A percentile compares a stretch with the other conserved stretches of the same genome.
Evolutionary conservation across 306 rosid species (phyloP).

Genomic region (Castanea crenata): DNA sequence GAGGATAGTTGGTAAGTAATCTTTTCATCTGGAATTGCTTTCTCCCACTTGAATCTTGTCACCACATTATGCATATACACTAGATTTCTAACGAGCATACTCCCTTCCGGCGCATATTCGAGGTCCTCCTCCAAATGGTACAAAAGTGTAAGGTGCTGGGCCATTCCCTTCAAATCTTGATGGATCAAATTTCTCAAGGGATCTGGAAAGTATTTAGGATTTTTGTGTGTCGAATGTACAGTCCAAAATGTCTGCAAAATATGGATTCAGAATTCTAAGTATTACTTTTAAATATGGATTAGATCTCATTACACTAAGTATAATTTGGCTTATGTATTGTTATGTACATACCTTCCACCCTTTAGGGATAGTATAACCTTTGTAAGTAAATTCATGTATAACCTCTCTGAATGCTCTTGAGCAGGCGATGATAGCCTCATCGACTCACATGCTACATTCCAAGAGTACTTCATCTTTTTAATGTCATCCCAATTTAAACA

Average conservation of each 20-base stretch:
- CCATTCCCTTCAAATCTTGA: conserved; percentile 40
- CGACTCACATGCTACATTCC: conserved; percentile 45
- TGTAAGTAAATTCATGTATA: conserved; percentile 21
- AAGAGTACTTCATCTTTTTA: conserved; percentile 39
- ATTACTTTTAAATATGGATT: too few species aligned
- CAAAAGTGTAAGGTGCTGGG: conserved; percentile 29
- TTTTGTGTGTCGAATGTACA: too few species aligned
- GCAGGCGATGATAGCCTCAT: conserved; percentile 44
- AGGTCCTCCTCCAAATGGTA: conserved; percentile 44
- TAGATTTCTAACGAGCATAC: conserved; percentile 24
- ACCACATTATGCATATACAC: conserved; percentile 35
- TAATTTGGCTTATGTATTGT: too few species aligned
- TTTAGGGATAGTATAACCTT: too few species aligned
- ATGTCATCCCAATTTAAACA: conserved; percentile 39
- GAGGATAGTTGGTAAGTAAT: conserved; percentile 11
- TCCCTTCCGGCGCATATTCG: conserved; percentile 39
- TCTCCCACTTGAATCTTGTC: conserved; percentile 38
- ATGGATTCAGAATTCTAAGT: too few species aligned
- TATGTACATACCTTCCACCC: too few species aligned
- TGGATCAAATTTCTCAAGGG: conserved; percentile 44
- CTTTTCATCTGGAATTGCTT: conserved; percentile 21
- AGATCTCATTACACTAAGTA: too few species aligned
- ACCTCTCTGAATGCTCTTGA: conserved; percentile 39
- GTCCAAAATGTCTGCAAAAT: too few species aligned
- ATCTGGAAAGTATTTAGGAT: conserved; percentile 23